These are phyloP conservation scores for Linnemannia hyalina DNA, from an alignment of 192 early-diverging fungal genomes.

Conservation along the genomic window DNA sequence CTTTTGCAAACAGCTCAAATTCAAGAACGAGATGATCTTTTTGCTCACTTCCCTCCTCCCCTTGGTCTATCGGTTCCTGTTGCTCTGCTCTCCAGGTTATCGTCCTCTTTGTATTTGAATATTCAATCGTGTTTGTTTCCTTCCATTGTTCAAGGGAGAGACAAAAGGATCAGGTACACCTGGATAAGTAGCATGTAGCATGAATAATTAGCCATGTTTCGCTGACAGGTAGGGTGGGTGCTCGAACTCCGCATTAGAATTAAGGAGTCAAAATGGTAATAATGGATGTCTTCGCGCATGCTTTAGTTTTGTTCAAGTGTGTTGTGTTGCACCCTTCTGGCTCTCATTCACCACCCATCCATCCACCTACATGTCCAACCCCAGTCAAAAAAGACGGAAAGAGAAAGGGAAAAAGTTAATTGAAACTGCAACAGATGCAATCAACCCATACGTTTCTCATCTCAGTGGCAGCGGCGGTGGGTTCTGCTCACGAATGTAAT, in stretches of 20 bases:
- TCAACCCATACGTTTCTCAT: neutral
- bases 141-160: neutral
- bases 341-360: too few relatives aligned
- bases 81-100: neutral
- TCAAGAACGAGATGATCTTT: conserved; percentile 6
- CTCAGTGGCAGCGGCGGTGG: neutral
- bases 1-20: neutral
- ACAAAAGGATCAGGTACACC: neutral
- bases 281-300: neutral
- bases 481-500: too few relatives aligned
- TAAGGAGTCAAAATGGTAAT: neutral
- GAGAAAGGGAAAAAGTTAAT: neutral
- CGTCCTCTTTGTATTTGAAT: neutral
- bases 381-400: neutral
- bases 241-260: neutral
- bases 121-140: neutral
- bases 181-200: too few relatives aligned
- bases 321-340: neutral
- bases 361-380: neutral
- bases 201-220: too few relatives aligned
- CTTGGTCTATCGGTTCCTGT: neutral
- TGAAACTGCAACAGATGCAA: neutral
- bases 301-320: neutral
- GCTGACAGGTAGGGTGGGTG: neutral
- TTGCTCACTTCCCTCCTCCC: neutral